Evolutionary conservation across 2,329 filamentous ascomycete species (phyloP), one percentile per base, ranked within the genome.

Genomic region (Trichoderma sp.): DNA sequence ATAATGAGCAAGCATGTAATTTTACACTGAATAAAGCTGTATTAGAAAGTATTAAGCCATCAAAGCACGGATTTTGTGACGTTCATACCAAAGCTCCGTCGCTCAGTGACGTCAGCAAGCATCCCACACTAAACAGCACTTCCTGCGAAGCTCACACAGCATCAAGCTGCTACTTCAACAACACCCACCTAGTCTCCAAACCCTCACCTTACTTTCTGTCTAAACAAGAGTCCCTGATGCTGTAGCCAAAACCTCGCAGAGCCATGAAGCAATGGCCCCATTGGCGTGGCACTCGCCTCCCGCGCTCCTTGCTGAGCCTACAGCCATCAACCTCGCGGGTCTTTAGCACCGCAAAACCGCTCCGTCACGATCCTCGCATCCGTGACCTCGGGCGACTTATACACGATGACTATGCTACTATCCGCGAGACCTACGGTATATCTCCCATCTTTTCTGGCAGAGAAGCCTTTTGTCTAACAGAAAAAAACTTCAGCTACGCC

Each of bases 381-480:
- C 78, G 77, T 11, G 80, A 82, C n/a, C 71, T 85, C 5, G 84
- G 81, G 0, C 80, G 78, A 63, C 74, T 82, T 72, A 85, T 87
- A 64, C 79, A 79, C 47, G 81, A 86, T 69, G 85, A 86, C 26
- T 87, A 84, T 76, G 84, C 85, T 23, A 73, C 76, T 13, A 79
- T 86, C 47, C 81, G 80, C 61, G 82, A 85, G 9, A 78, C 80
- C 61, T 87, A 87, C 73, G 81, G 85, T 86, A 77, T 43, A 75
- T 67, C 17, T 66, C n/a, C 5, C 28, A n/a, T 55, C 17, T 28
- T 5, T 32, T n/a, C 34, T 12, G 13, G 4, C 1, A 3, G 20
- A 12, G 43, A 20, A 50, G 2, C 47, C 47, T 23, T 13, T 13
- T 50, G n/a, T 50, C n/a, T 50, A 23, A 50, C n/a, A 12, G 1